phyloP scores from a whole-genome alignment of 164 flowering plant species.

The Berberis vulgaris region DNA sequence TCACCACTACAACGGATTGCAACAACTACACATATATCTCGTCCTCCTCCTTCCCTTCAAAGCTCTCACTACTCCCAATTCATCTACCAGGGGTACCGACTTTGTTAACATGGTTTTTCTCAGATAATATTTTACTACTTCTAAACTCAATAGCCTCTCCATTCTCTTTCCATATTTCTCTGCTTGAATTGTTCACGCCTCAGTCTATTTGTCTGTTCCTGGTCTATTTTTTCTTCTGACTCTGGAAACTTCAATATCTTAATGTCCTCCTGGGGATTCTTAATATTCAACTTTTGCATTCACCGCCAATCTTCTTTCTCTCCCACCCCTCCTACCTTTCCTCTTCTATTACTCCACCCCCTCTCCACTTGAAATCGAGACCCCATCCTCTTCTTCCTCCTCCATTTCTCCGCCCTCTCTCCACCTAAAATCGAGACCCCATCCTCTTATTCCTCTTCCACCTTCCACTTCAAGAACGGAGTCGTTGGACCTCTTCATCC shows the following conservation, averaged over 20 bases:
- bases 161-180: slow-evolving; percentile 6
- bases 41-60: slow-evolving; percentile 27
- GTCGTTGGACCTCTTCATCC: too few relatives aligned
- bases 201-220: neutral
- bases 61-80: slow-evolving; percentile 25
- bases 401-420: too few relatives aligned
- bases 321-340: too few relatives aligned
- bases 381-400: too few relatives aligned
- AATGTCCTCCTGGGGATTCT: slow-evolving; percentile 33
- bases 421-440: too few relatives aligned
- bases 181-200: slow-evolving; percentile 2
- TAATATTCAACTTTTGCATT: slow-evolving; percentile 31
- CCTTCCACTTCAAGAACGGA: too few relatives aligned
- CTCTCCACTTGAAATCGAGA: too few relatives aligned
- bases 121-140: slow-evolving; percentile 7
- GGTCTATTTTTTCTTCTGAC: slow-evolving; percentile 13
- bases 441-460: too few relatives aligned
- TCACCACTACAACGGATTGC: too few relatives aligned
- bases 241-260: slow-evolving; percentile 15
- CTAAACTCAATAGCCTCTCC: slow-evolving; percentile 16
- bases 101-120: slow-evolving; percentile 15
- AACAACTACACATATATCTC: too few relatives aligned
- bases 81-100: slow-evolving; percentile 1
- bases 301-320: too few relatives aligned
- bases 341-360: too few relatives aligned